Conservation (phyloP, 768 basidiomycete species). For the Termitomyces sp. region DNA sequence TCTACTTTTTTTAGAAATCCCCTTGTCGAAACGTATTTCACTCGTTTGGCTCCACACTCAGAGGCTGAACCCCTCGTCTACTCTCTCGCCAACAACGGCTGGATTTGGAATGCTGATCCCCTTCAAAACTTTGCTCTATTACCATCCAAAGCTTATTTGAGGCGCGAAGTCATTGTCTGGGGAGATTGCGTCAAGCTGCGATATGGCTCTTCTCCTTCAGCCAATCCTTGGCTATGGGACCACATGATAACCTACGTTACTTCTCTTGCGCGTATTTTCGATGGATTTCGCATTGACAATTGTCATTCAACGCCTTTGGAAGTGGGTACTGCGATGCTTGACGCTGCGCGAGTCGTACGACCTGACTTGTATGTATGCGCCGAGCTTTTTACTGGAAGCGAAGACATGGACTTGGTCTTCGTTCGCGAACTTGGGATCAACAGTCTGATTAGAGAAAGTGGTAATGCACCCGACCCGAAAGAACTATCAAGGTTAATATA, state of each 20-base stretch:
- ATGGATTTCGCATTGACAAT: conserved; percentile 98
- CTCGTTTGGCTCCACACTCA: conserved; percentile 54
- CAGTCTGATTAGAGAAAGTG: conserved; percentile 91
- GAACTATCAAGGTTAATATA: conserved; percentile 88
- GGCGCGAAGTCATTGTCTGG: conserved; percentile 97
- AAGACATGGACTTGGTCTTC: conserved; percentile 90
- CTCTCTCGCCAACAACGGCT: conserved; percentile 95
- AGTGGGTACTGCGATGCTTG: conserved; percentile 94
- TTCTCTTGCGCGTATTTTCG: conserved; percentile 76
- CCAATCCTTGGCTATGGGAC: conserved; percentile 93
- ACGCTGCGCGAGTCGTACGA: conserved; percentile 82
- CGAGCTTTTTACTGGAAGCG: conserved; percentile 94
- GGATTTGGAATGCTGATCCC: conserved; percentile 98
- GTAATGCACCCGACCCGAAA: conserved; percentile 86
- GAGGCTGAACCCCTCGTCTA: conserved; percentile 52
- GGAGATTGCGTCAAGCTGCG: conserved; percentile 97
- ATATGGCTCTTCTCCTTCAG: conserved; percentile 74
- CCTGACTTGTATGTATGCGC: conserved; percentile 96
- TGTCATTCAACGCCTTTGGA: conserved; percentile 96
- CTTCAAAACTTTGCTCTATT: conserved; percentile 90
- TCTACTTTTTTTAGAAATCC: conserved; percentile 51
- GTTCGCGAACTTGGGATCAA: conserved; percentile 93
- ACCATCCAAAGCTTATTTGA: conserved; percentile 91
- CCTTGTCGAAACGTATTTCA: conserved; percentile 91
- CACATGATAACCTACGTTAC: conserved; percentile 86